Percentiles rank a stretch among this genome's conserved stretches.
Evolutionary conservation across 1,139 yeast genomes (phyloP).

Genomic region (Scheffersomyces titani): DNA sequence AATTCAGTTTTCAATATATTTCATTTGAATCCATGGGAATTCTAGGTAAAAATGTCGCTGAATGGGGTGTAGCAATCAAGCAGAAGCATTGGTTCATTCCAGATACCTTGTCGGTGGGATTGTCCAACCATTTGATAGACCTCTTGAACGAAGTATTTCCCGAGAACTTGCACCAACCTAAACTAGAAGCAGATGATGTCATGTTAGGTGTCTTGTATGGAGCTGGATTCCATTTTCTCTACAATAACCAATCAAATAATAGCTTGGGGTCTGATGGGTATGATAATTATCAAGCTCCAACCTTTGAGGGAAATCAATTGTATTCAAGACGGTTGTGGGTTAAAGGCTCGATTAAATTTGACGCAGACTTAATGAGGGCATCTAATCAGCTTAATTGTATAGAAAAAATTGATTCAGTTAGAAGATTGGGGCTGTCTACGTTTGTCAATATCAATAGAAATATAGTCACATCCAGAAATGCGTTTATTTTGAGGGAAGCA

Average conservation of each 20-base stretch:
- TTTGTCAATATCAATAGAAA: conserved; percentile 49
- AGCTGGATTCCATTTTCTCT: conserved; percentile 67
- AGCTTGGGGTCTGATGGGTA: conserved; percentile 73
- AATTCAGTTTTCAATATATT: no score
- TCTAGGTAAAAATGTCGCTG: background rate
- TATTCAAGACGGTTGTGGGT: conserved; percentile 80
- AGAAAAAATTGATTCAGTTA: conserved; percentile 44
- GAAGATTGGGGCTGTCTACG: conserved; percentile 33
- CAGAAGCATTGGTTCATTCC: conserved; percentile 15
- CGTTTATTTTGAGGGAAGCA: conserved; percentile 22
- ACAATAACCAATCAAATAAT: conserved; percentile 52
- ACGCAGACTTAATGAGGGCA: conserved; percentile 1
- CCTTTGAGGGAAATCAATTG: conserved; percentile 19
- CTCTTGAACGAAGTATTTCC: conserved; percentile 19
- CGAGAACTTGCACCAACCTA: background rate
- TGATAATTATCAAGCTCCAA: conserved; percentile 78
- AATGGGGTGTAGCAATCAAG: conserved; percentile 20
- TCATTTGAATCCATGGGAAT: background rate
- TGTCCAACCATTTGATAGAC: conserved; percentile 15
- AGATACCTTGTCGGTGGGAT: conserved; percentile 21
- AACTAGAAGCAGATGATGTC: background rate
- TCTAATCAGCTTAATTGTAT: conserved; percentile 41
- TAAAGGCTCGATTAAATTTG: conserved; percentile 59
- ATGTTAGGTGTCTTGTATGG: conserved; percentile 23
- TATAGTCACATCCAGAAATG: conserved; percentile 16